Conservation (phyloP, 495 filamentous ascomycete species). For the Chaetomidium leptoderma region DNA sequence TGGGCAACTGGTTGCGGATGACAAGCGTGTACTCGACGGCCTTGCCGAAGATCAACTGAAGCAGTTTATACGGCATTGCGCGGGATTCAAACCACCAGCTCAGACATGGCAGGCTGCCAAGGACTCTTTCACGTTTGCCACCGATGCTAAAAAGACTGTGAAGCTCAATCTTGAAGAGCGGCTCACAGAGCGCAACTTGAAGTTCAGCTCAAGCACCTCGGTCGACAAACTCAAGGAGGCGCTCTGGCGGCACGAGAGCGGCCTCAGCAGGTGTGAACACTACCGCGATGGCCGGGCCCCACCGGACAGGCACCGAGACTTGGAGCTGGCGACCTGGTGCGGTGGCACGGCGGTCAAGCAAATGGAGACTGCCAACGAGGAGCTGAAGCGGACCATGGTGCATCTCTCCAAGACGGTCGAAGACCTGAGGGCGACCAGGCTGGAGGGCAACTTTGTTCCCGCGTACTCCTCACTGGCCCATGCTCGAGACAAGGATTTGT, state of each 20-base stretch:
- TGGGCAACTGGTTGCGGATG: not conserved
- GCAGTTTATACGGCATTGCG: not conserved
- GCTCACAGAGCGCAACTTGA: constrained; percentile 12
- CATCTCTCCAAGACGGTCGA: constrained; percentile 13
- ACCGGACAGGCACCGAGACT: constrained; percentile 3
- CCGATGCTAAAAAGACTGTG: not conserved
- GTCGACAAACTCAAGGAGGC: not conserved
- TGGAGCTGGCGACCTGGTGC: not conserved
- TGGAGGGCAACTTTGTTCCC: constrained; percentile 11
- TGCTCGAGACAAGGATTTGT: not conserved
- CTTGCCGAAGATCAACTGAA: not conserved
- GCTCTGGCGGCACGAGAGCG: constrained; percentile 8
- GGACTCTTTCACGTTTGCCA: not conserved
- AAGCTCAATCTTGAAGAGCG: not conserved
- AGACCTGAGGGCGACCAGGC: constrained; percentile 7
- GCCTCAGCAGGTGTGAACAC: not conserved
- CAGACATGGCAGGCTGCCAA: not conserved
- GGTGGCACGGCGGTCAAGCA: not conserved
- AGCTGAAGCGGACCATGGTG: constrained; percentile 16
- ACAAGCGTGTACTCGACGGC: not conserved
- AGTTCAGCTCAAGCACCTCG: not conserved
- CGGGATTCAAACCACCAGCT: not conserved
- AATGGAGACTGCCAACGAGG: constrained; percentile 4
- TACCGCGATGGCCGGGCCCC: constrained; percentile 20
- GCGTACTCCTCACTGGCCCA: not conserved